Evolutionary conservation across 257 asterid species (phyloP).

Genomic region (Asclepias syriaca): DNA sequence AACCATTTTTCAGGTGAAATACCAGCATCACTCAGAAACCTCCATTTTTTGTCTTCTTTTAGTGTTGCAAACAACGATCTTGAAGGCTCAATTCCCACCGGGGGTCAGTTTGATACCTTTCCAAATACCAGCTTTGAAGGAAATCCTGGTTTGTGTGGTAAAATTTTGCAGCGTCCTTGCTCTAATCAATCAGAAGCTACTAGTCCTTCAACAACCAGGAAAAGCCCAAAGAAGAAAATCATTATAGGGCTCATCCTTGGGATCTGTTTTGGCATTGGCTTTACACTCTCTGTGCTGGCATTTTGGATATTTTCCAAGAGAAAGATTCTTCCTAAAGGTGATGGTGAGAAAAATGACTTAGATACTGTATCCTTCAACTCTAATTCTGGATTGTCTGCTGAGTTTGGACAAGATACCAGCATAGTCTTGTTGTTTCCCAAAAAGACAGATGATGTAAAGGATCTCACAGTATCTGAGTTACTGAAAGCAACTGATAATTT

Average conservation of each 20-base stretch:
- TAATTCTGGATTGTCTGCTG: conserved; percentile 53
- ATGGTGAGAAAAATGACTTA: conserved; percentile 41
- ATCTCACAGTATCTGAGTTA: conserved; percentile 66
- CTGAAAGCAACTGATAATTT: conserved; percentile 83
- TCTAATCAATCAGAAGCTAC: conserved; percentile 22
- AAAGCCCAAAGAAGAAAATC: conserved; percentile 52
- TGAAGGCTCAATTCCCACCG: conserved; percentile 74
- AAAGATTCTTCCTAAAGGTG: conserved; percentile 50
- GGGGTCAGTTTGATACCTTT: conserved; percentile 92
- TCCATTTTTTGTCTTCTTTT: conserved; percentile 77
- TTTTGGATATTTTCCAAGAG: conserved; percentile 63
- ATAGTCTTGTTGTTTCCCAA: conserved; percentile 69
- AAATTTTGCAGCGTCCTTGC: conserved; percentile 46
- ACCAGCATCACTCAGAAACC: conserved; percentile 67
- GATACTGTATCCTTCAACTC: conserved; percentile 64
- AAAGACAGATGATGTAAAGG: conserved; percentile 48
- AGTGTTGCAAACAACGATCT: conserved; percentile 78
- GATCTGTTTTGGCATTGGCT: conserved; percentile 52
- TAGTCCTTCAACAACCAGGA: conserved; percentile 23
- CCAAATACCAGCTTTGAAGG: conserved; percentile 64
- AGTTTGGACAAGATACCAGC: conserved; percentile 58
- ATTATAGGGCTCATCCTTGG: conserved; percentile 59
- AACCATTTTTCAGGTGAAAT: conserved; percentile 71
- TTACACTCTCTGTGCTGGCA: conserved; percentile 52
- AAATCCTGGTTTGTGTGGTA: conserved; percentile 72